Base-by-base conservation (phyloP, 129 eudicot genomes). In the Ambrosia artemisiifolia region DNA sequence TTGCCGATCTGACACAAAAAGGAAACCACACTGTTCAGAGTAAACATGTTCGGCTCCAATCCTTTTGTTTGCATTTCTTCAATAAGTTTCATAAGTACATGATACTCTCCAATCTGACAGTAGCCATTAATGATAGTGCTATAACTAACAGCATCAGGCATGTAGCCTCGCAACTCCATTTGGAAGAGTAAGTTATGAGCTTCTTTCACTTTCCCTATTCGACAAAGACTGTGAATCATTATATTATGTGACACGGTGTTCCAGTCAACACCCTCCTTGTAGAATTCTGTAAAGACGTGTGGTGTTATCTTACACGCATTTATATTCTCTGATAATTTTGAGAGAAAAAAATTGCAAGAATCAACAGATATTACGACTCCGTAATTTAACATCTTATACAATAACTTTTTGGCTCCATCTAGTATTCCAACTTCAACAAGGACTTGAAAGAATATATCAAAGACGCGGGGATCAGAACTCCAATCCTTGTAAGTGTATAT, bases 401-500 rank as follows among this genome's bases (percentile, higher is more conserved):
- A 90, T 65, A 95, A 70, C 5, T 65, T 85, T 77, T 80, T 77
- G 18, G 96, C 96, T 81, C 85, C 88, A 38, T 77, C 86, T 36
- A 84, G 80, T 77, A 70, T 50, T 48, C 97, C 94, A 65, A 69
- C 79, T 76, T 95, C 83, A 59, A 85, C 83, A 64, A 95, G 99
- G 57, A 84, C 89, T 75, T 88, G 83, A 75, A 95, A 95, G 79
- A 90, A 88, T 16, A 95, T 69, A 86, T 95, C 97, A 74, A 95
- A 95, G 14, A 88, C 97, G 38, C 46, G 42, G 28, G 99, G 96
- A 80, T 83, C 70, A 36, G 87, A 83, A 49, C 99, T 96, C 97
- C 97, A 95, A 53, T 86, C 92, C 79, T 95, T 95, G 82, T 86
- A 86, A 28, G 99, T 95, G 63, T 95, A 90, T 61, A 88, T 84